A percentile compares a stretch with the other conserved stretches of the same genome.
These are phyloP conservation scores for Microstegium vimineum DNA, from an alignment of 176 grass and related monocot species.

Conservation along the genomic window DNA sequence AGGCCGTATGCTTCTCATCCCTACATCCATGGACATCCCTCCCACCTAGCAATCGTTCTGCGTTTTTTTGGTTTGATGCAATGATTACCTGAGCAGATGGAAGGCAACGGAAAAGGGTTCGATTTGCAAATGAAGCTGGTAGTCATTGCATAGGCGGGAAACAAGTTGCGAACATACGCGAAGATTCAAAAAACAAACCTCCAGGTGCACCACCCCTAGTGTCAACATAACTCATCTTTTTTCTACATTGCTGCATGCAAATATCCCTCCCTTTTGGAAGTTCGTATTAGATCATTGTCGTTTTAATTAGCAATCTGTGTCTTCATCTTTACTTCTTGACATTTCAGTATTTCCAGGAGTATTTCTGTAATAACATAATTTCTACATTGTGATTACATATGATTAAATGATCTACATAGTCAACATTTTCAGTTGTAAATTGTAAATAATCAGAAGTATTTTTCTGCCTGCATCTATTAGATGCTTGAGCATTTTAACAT, in stretches of 20 bases:
- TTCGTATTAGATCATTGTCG: neutral
- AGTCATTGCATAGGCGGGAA: conserved; percentile 2
- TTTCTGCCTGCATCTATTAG: conserved; percentile 3
- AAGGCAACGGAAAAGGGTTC: conserved; percentile 56
- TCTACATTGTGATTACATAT: neutral
- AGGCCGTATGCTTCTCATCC: neutral
- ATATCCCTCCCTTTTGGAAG: neutral
- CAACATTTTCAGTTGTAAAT: conserved; percentile 4
- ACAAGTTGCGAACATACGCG: conserved; percentile 4
- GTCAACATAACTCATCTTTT: neutral
- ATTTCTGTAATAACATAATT: neutral
- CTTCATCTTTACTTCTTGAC: neutral
- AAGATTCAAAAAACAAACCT: conserved; percentile 18
- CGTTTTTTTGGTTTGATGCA: conserved; percentile 23
- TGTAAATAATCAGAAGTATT: neutral
- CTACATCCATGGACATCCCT: neutral
- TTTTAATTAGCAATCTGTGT: neutral
- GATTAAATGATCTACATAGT: neutral
- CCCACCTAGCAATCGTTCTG: neutral
- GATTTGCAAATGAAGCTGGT: conserved; percentile 51
- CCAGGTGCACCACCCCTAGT: conserved; percentile 19
- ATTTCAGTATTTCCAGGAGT: neutral
- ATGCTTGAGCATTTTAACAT: neutral
- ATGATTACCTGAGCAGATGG: conserved; percentile 38
- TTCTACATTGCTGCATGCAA: neutral